phyloP scores from a whole-genome alignment of 2,329 filamentous ascomycete genomes.

The Teratosphaeriaceae sp. region DNA sequence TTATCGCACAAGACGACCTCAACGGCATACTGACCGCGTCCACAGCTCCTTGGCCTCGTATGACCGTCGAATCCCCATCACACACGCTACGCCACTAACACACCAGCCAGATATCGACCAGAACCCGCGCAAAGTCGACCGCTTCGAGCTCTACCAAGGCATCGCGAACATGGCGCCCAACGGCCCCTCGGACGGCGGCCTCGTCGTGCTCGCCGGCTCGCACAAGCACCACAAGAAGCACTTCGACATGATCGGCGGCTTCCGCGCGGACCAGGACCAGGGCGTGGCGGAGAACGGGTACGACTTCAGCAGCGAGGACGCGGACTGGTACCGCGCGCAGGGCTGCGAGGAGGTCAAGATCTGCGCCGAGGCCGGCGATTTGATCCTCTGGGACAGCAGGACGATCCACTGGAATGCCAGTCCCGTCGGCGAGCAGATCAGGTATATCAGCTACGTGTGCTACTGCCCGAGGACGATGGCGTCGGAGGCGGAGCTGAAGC shows the following conservation, averaged over 20 bases:
- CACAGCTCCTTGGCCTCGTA: constrained; percentile 7
- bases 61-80: background rate
- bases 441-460: constrained; percentile 17
- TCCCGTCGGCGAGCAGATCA: constrained; percentile 13
- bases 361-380: constrained; percentile 18
- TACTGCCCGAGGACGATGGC: constrained; percentile 14
- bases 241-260: constrained; percentile 33
- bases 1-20: no score
- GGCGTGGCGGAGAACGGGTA: constrained; percentile 26
- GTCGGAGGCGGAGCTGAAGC: constrained; percentile 11
- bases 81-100: no score
- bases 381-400: constrained; percentile 29
- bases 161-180: constrained; percentile 32
- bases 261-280: constrained; percentile 11
- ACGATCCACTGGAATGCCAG: constrained; percentile 39
- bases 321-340: constrained; percentile 19
- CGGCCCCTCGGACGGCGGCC: constrained; percentile 41
- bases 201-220: constrained; percentile 40
- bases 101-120: constrained; percentile 19
- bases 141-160: constrained; percentile 17
- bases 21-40: background rate
- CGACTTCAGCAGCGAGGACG: constrained; percentile 27
- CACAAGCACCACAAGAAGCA: constrained; percentile 38
- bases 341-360: constrained; percentile 18
- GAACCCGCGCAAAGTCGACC: constrained; percentile 14